Evolutionary conservation across 2,329 filamentous ascomycete genomes (phyloP), one percentile per base, ranked within the genome.

Genomic region (Teratosphaeriaceae sp.): DNA sequence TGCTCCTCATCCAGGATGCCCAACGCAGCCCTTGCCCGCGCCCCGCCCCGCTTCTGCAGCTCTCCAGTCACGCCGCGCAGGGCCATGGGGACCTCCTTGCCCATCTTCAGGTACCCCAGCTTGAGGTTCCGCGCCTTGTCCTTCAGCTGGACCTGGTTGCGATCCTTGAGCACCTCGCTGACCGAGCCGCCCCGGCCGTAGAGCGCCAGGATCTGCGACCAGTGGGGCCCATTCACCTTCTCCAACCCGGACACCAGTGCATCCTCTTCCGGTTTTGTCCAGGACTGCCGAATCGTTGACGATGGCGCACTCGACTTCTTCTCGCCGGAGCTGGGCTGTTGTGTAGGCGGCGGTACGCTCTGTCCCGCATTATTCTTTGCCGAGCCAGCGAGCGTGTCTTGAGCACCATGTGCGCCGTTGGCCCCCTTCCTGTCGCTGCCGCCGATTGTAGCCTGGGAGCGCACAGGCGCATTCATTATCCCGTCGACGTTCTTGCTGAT

Each of bases 111-210:
- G 64, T 94, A 94, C 68, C 92, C 94, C 0, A 95, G 68, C 63
- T 94, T 95, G 38, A 94, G 67, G 51, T 95, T 95, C 38, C 88
- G 75, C 1, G 88, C 88, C 65, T 95, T 95, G 60, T 95, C 88
- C 63, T 95, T 95, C 11, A 94, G 72, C 60, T 94, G 88, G 0
- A 95, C 88, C 59, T 95, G 88, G 34, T 88, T 94, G 24, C 88
- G 78, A 60, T 94, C 88, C 54, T 89, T 90, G 16, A 94, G 73
- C 19, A 90, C 84, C 54, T 90, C 84, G 36, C 81, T 89, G 19
- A 90, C 78, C 0, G 82, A 84, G 4, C 88, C 88, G 31, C 83
- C 84, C 0, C 79, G 76, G 0, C 88, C 88, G 60, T 90, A 94
- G 31, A 94, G 75, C 1, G 82, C 82, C 11, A 95, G 71, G 36